phyloP scores from a whole-genome alignment of 441 rosid species.

The Macaranga tanarius region DNA sequence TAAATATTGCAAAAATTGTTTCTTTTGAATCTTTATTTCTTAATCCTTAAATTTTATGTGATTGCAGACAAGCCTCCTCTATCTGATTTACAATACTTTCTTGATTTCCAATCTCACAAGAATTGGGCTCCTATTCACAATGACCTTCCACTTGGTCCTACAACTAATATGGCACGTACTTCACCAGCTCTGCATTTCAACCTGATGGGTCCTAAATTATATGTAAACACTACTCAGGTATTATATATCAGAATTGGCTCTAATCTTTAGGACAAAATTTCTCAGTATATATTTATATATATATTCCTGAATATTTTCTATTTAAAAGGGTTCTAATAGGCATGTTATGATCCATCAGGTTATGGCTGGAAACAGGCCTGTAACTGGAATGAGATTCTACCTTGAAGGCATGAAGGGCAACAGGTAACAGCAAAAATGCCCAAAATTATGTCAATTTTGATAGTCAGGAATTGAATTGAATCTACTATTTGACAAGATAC shows the following conservation, averaged over 20 bases:
- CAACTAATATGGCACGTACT: constrained; percentile 51
- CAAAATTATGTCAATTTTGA: too few species aligned
- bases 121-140: constrained; percentile 89
- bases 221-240: constrained; percentile 72
- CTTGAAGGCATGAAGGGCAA: constrained; percentile 93
- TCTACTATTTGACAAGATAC: too few species aligned
- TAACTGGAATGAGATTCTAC: constrained; percentile 78
- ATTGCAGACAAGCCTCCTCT: constrained; percentile 83
- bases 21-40: not conserved
- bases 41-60: not conserved
- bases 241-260: not conserved
- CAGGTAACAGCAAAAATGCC: constrained; percentile 41
- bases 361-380: constrained; percentile 48
- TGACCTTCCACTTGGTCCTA: constrained; percentile 78
- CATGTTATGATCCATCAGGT: constrained; percentile 40
- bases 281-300: too few species aligned
- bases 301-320: not conserved
- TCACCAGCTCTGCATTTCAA: constrained; percentile 64
- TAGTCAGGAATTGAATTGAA: too few species aligned
- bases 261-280: not conserved
- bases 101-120: constrained; percentile 73
- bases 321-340: not conserved
- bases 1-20: not conserved
- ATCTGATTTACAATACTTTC: constrained; percentile 62
- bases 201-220: constrained; percentile 84